Base-by-base conservation (phyloP, 495 filamentous ascomycete genomes). In the Gamarada debralockiae region DNA sequence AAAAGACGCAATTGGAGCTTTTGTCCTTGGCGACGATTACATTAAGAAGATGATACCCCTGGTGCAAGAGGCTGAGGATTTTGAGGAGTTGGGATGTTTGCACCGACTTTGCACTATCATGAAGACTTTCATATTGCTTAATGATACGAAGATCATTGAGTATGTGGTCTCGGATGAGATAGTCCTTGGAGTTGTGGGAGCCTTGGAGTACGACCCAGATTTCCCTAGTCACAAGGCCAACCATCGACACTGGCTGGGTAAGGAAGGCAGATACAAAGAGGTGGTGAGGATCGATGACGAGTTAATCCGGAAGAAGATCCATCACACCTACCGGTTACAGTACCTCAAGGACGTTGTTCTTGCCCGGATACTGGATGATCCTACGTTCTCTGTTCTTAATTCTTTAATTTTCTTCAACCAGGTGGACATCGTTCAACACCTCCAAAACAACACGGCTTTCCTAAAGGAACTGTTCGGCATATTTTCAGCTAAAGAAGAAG, bases 141-240 rank as follows among this genome's bases (percentile, higher is more conserved):
- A 98, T 66, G 95, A 98, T 63, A 95, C 85, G 31, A 73, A 81
- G 50, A 95, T 98, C 53, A 95, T 98, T 55, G 93, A 98, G 65
- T 83, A 86, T 42, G 88, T 91, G 40, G 92, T 98, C 7, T 87
- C 86, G 7, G 95, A 98, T 70, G 81, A 88, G 25, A 80, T 91
- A 53, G 84, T 97, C 37, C 68, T 96, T 45, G 95, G 92, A 2
- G 92, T 97, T 39, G 93, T 98, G 42, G 93, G 95, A 46, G 95
- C 95, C 38, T 72, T 98, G 50, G 93, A 98, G 78, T 98, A 97
- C 70, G 93, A 98, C 59, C 93, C 95, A 8, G 93, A 98, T 67
- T 98, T 97, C 58, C 93, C 93, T n/a, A 91, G 83, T 36, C 93
- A 97, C 73, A 97, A 96, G 68, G 93, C 93, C 14, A 98, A 98